Evolutionary conservation across 306 rosid species (phyloP).

Genomic region (Astragalus membranaceus): DNA sequence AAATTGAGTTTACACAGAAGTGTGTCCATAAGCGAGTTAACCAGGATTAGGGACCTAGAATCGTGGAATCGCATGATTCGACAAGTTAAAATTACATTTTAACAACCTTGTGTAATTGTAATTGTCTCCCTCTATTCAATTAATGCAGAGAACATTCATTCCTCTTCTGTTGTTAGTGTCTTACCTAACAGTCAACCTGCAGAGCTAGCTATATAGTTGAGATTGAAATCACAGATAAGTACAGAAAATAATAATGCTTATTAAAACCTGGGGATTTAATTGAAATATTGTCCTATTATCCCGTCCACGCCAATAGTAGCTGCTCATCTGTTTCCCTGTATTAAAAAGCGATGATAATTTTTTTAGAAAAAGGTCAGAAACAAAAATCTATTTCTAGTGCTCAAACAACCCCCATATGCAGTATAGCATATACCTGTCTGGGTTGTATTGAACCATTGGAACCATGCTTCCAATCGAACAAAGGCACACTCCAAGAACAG

Average conservation of each 20-base stretch:
- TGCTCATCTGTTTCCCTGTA: constrained; percentile 61
- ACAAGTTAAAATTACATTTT: too few relatives aligned
- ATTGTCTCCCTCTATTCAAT: too few relatives aligned
- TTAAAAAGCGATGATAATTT: constrained; percentile 15
- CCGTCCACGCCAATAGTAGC: constrained; percentile 98
- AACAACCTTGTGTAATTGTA: too few relatives aligned
- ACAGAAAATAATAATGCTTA: neutral
- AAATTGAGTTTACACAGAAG: too few relatives aligned
- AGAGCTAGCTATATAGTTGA: neutral
- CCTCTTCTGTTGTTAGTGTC: too few relatives aligned
- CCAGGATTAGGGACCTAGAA: too few relatives aligned
- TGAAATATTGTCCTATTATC: constrained; percentile 52
- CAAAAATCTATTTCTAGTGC: neutral
- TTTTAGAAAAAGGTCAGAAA: neutral
- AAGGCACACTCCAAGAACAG: constrained; percentile 66
- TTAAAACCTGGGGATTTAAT: constrained; percentile 69
- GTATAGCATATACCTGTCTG: constrained; percentile 59
- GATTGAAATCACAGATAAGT: neutral
- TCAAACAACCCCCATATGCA: neutral
- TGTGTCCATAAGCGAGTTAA: too few relatives aligned
- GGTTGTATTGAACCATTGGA: constrained; percentile 79
- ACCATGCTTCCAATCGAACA: constrained; percentile 93
- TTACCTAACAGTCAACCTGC: neutral
- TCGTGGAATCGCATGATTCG: too few relatives aligned
- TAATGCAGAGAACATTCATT: too few relatives aligned